These are phyloP conservation scores for Boletus rubescentipes DNA, from an alignment of 768 basidiomycete species.

Conservation along the genomic window DNA sequence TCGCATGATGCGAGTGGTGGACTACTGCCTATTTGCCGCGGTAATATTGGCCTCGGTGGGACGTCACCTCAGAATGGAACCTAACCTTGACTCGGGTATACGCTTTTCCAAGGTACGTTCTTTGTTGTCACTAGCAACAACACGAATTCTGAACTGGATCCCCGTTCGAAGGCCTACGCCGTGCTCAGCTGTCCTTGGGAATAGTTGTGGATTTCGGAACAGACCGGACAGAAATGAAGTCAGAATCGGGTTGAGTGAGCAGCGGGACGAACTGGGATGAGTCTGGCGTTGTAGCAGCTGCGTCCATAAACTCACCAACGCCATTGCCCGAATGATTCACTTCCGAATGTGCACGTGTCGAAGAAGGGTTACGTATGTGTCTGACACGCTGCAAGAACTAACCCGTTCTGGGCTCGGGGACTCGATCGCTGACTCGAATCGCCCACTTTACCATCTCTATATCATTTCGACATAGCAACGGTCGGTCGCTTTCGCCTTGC, in stretches of 20 bases:
- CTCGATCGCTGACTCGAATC: slow-evolving; percentile 29
- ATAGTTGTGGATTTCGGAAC: slow-evolving; percentile 8
- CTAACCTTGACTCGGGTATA: slow-evolving; percentile 4
- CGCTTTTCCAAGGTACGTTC: slow-evolving; percentile 14
- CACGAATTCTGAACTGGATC: slow-evolving; percentile 27
- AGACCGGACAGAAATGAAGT: slow-evolving; percentile 10
- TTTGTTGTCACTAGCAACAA: slow-evolving; percentile 26
- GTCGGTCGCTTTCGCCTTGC: slow-evolving; percentile 10
- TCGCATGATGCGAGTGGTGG: slow-evolving; percentile 16
- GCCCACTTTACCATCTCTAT: slow-evolving; percentile 8
- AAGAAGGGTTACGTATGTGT: slow-evolving; percentile 24
- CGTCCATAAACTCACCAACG: slow-evolving; percentile 11
- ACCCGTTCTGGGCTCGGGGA: slow-evolving; percentile 27
- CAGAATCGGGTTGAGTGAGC: slow-evolving; percentile 4
- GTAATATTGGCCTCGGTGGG: slow-evolving; percentile 12
- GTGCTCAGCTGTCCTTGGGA: slow-evolving; percentile 1
- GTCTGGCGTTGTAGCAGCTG: slow-evolving; percentile 19
- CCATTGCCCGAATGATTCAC: slow-evolving; percentile 19
- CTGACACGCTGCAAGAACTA: slow-evolving; percentile 23
- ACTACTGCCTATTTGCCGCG: slow-evolving; percentile 13
- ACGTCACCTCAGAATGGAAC: slow-evolving; percentile 5
- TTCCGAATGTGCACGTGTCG: slow-evolving; percentile 28
- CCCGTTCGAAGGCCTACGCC: slow-evolving; percentile 10
- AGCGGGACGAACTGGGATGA: slow-evolving; percentile 12
- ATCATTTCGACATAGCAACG: slow-evolving; percentile 27